Base-by-base conservation (phyloP, 2,329 filamentous ascomycete species). In the Westerdykella ornata region DNA sequence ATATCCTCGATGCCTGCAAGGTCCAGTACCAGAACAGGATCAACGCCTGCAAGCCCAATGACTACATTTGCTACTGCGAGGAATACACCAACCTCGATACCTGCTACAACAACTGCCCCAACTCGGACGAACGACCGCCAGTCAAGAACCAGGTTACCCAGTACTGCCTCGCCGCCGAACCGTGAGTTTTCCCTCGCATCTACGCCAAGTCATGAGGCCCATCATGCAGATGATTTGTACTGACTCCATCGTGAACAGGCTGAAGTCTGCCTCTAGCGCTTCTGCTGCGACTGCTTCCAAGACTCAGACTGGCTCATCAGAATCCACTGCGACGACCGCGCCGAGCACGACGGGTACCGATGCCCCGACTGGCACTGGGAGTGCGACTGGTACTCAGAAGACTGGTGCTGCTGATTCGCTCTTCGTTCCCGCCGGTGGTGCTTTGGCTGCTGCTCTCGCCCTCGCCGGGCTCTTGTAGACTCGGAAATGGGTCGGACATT, bases 51-150 rank as follows among this genome's bases (percentile, higher is more conserved):
- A 51, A 47, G 22, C 41, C 53, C 31, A 73, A 72, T 47, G 73
- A 78, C 62, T 77, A 69, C 65, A 62, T 67, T 52, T 82, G 80
- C 64, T 68, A 80, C 20, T 83, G 79, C 64, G 66, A 71, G 37
- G 71, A 75, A 51, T 76, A 74, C 60, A 72, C 58, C 29, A 70
- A 75, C 39, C 66, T 78, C 28, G 51, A 76, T 49, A 76, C 71
- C 22, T 82, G 80, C 73, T 82, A 80, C 68, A 75, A 76, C 69
- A 78, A 80, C 69, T 82, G 80, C 68, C 77, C 78, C 39, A 62
- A 68, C 49, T 70, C 74, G 53, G 47, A 66, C 13, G 62, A 57
- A 35, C 53, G 45, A 44, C 38, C 52, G 4, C 53, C 61, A 0
- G 59, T 63, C 32, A 42, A 66, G 52, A 62, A 61, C 51, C 54